Evolutionary conservation across 2,329 filamentous ascomycete species (phyloP), one percentile per base, ranked within the genome.

Genomic region (Podosphaera fusca): DNA sequence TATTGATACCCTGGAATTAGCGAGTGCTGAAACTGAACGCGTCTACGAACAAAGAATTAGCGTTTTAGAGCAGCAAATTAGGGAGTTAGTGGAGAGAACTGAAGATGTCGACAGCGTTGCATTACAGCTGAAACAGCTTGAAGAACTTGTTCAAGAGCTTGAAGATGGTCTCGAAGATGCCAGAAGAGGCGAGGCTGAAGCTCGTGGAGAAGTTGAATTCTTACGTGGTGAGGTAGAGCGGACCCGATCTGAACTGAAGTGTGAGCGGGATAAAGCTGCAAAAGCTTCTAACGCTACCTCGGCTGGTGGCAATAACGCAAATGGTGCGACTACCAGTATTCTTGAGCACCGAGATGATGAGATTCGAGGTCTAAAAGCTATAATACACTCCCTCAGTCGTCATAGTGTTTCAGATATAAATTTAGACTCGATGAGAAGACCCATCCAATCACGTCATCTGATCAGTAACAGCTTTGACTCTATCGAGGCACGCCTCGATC

Each of bases 111-210:
- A 95, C 64, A 85, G 82, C 33, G 88, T 98, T 29, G 89, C 92
- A 5, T 78, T 78, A 60, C 92, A 98, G 70, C 75, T 98, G 57
- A 95, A 95, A 71, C 88, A 95, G 70, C 75, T 98, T 1, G 92
- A 96, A 68, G 90, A 96, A 68, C 77, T 96, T 38, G 92, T 98
- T 2, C 90, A 94, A 64, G 92, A 98, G 68, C 78, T 98, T 0
- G 92, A 98, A 69, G 92, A 98, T 69, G 92, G 92, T 0, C 75
- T 98, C 0, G 92, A 98, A 70, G 92, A 98, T 70, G 89, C 92
- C 53, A 78, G 92, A 57, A 78, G 92, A 57, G 92, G 92, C 5
- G 92, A 98, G 71, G 90, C 90, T 8, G 92, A 98, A 71, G 92
- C 92, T 35, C 80, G 92, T 58, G 90, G 88, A 0, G 92, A 98